Conservation (phyloP, 371 early-diverging fungal genomes). For the Gilbertella persicaria region DNA sequence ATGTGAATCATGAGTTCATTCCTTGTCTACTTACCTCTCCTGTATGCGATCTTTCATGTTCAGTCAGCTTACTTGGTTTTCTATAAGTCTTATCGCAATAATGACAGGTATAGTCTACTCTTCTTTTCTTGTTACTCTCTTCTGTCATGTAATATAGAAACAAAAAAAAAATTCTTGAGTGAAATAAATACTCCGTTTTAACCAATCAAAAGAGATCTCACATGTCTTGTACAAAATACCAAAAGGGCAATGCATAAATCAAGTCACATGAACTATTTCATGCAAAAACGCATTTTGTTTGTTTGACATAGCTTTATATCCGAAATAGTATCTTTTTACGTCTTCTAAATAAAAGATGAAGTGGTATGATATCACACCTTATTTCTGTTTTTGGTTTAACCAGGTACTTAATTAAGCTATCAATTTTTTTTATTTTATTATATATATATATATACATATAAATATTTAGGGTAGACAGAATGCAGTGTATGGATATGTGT, state of each 20-base stretch:
- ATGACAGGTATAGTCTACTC: slow-evolving; percentile 9
- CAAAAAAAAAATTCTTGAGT: neutral
- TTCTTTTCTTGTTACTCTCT: slow-evolving; percentile 10
- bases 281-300: too few species aligned
- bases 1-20: neutral
- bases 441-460: slow-evolving; percentile 1
- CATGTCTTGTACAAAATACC: too few species aligned
- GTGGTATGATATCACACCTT: too few species aligned
- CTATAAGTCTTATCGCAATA: slow-evolving; percentile 56
- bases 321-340: too few species aligned
- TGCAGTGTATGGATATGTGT: neutral
- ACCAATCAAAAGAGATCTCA: too few species aligned
- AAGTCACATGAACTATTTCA: too few species aligned
- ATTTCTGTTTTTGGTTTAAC: too few species aligned
- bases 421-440: slow-evolving; percentile 6
- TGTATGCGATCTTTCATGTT: slow-evolving; percentile 63
- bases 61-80: slow-evolving; percentile 53
- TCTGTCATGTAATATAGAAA: neutral
- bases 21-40: slow-evolving; percentile 52
- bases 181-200: too few species aligned
- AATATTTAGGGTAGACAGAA: neutral
- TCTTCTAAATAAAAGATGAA: too few species aligned
- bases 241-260: too few species aligned
- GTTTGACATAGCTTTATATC: too few species aligned
- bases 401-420: too few species aligned